These are phyloP conservation scores for Clonostachys chloroleuca DNA, from an alignment of 2,329 filamentous ascomycete species.

Conservation along the genomic window DNA sequence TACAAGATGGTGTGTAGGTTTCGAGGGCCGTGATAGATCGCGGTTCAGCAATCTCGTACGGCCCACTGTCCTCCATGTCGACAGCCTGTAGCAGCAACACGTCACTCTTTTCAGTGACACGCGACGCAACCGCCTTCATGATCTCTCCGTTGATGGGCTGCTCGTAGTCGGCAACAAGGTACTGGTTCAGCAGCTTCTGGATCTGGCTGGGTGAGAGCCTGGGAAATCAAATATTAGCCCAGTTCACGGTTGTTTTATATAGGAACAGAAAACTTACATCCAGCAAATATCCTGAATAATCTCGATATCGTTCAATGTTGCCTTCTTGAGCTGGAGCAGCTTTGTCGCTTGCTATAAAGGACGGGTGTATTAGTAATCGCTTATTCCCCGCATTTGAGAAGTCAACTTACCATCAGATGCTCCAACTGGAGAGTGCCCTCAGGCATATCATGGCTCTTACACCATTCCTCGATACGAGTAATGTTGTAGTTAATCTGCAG, in stretches of 20 bases:
- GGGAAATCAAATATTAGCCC: constrained; percentile 1
- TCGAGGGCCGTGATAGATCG: constrained; percentile 93
- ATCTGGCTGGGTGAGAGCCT: constrained; percentile 98
- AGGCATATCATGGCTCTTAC: constrained; percentile 99
- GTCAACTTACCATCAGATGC: constrained; percentile 79
- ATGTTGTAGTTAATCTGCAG: constrained; percentile 99
- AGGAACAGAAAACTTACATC: constrained; percentile 66
- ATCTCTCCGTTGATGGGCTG: constrained; percentile 99
- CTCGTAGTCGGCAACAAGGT: constrained; percentile 97
- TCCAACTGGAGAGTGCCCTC: constrained; percentile 96
- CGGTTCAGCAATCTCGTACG: constrained; percentile 97
- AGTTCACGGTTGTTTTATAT: neutral
- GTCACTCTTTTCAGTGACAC: constrained; percentile 97
- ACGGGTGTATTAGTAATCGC: constrained; percentile 15
- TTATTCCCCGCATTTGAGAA: neutral
- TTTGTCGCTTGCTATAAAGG: constrained; percentile 82
- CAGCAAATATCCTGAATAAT: constrained; percentile 99
- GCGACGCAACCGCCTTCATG: constrained; percentile 97
- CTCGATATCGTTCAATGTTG: constrained; percentile 97
- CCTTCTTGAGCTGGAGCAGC: constrained; percentile 96
- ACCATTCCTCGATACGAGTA: constrained; percentile 98
- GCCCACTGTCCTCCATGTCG: constrained; percentile 98
- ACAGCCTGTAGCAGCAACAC: constrained; percentile 90
- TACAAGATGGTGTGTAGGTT: constrained; percentile 97
- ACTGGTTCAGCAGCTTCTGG: constrained; percentile 97